A percentile compares a stretch with the other conserved stretches of the same genome.
These are phyloP conservation scores for Cladosporium sphaerospermum DNA, from an alignment of 2,329 filamentous ascomycete species.

Conservation along the genomic window DNA sequence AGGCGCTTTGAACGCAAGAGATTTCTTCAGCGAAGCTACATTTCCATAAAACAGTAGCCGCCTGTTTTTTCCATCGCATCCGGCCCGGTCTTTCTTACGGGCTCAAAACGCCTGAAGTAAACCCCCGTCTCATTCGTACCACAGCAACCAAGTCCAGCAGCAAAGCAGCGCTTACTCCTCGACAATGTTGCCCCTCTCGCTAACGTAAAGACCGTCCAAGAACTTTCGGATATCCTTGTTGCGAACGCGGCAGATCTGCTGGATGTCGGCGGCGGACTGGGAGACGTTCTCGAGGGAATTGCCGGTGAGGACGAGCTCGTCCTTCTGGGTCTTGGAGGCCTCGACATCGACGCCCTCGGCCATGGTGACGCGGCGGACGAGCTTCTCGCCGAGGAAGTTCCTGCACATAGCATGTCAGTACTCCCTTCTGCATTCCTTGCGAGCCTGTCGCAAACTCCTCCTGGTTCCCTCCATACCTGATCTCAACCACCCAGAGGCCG, in stretches of 20 bases:
- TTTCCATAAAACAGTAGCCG: slow-evolving; percentile 10
- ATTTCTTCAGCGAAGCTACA: slow-evolving; percentile 12
- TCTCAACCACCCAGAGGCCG: slow-evolving; percentile 85
- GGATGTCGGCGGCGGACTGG: slow-evolving; percentile 97
- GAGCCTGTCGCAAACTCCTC: background rate
- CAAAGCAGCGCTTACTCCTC: slow-evolving; percentile 30
- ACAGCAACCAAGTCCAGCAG: slow-evolving; percentile 9
- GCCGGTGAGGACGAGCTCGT: slow-evolving; percentile 86
- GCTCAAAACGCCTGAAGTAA: slow-evolving; percentile 13
- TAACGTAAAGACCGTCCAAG: slow-evolving; percentile 99
- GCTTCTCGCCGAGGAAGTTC: slow-evolving; percentile 99
- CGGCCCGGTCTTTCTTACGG: slow-evolving; percentile 10
- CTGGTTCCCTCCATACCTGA: slow-evolving; percentile 55
- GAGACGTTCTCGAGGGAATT: slow-evolving; percentile 98
- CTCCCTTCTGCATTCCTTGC: background rate
- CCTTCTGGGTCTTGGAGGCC: slow-evolving; percentile 89
- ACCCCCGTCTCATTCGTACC: slow-evolving; percentile 8
- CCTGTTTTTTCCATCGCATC: slow-evolving; percentile 11
- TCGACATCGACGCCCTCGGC: slow-evolving; percentile 84
- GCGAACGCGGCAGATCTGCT: slow-evolving; percentile 98
- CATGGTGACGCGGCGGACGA: slow-evolving; percentile 87
- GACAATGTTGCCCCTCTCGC: slow-evolving; percentile 88
- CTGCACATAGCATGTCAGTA: slow-evolving; percentile 39
- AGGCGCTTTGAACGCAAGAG: slow-evolving; percentile 12
- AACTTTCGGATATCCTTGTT: slow-evolving; percentile 99